A percentile compares a stretch with the other conserved stretches of the same genome.
Conservation (phyloP, 495 filamentous ascomycete species). For the Aspergillus nanangensis region DNA sequence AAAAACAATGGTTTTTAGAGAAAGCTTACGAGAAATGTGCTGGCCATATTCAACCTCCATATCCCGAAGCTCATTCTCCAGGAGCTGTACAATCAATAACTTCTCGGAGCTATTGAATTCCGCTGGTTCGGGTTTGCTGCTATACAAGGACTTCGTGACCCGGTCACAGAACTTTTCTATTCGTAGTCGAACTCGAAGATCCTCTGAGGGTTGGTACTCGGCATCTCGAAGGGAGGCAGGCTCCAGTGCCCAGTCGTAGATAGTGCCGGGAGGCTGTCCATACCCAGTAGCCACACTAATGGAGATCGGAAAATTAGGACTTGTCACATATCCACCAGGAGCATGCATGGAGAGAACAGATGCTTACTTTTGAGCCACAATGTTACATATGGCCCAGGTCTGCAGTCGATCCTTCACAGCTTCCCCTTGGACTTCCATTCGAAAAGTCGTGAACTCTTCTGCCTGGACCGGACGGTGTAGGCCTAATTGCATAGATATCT, state of each 20-base stretch:
- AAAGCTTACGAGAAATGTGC: constrained; percentile 46
- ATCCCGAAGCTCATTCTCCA: constrained; percentile 49
- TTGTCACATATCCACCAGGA: no score
- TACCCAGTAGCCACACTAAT: constrained; percentile 79
- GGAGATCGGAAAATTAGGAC: background rate
- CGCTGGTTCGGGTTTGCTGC: constrained; percentile 68
- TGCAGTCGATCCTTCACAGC: constrained; percentile 80
- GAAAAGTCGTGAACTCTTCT: constrained; percentile 83
- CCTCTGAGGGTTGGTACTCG: constrained; percentile 61
- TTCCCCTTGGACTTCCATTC: constrained; percentile 75
- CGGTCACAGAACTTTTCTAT: constrained; percentile 85
- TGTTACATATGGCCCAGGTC: constrained; percentile 92
- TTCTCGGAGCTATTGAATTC: constrained; percentile 73
- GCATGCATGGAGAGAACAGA: no score
- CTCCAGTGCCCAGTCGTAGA: constrained; percentile 83
- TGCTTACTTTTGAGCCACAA: constrained; percentile 72
- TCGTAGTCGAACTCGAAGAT: constrained; percentile 65
- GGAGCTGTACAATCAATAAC: constrained; percentile 56
- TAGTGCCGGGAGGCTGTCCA: constrained; percentile 78
- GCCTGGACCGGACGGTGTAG: constrained; percentile 86
- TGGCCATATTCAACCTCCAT: constrained; percentile 46
- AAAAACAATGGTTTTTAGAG: no score
- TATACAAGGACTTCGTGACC: constrained; percentile 81
- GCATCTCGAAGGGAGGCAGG: constrained; percentile 57
- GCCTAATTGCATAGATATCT: constrained; percentile 85